Evolutionary conservation across 495 filamentous ascomycete genomes (phyloP).

Genomic region (Hypoxylon fragiforme): DNA sequence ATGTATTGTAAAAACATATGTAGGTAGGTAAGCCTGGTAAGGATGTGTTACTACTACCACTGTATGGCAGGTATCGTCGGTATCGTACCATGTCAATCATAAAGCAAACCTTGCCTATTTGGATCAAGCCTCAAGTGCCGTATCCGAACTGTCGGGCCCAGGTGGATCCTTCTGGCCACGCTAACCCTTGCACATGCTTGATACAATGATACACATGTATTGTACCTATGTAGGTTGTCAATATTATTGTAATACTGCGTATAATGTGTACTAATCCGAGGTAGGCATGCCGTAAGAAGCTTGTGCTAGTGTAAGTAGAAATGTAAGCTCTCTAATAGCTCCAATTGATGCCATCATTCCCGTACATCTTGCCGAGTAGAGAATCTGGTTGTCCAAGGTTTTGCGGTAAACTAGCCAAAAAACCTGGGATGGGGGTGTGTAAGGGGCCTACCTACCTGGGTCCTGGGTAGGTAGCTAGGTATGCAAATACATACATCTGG

Average conservation of each 20-base stretch:
- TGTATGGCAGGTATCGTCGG: neutral
- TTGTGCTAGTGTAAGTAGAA: neutral
- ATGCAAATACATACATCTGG: slow-evolving; percentile 1
- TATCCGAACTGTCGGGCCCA: slow-evolving; percentile 27
- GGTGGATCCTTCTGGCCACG: slow-evolving; percentile 9
- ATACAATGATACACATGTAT: neutral
- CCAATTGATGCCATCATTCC: neutral
- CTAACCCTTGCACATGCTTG: slow-evolving; percentile 15
- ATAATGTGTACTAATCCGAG: too few species aligned
- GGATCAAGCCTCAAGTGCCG: slow-evolving; percentile 12
- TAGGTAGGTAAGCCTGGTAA: too few species aligned
- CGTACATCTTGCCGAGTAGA: neutral
- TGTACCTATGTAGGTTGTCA: too few species aligned
- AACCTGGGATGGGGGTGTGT: too few species aligned
- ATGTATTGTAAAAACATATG: too few species aligned
- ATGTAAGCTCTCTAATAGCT: neutral
- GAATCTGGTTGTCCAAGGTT: neutral
- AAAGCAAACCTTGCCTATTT: slow-evolving; percentile 5
- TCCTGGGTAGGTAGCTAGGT: too few species aligned
- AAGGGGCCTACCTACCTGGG: too few species aligned
- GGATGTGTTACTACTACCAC: too few species aligned
- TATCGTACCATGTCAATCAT: neutral
- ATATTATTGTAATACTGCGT: too few species aligned
- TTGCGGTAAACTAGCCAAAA: too few species aligned
- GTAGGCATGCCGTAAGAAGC: too few species aligned